Conservation (phyloP, 2,329 filamentous ascomycete genomes). For the Neurospora crassa region DNA sequence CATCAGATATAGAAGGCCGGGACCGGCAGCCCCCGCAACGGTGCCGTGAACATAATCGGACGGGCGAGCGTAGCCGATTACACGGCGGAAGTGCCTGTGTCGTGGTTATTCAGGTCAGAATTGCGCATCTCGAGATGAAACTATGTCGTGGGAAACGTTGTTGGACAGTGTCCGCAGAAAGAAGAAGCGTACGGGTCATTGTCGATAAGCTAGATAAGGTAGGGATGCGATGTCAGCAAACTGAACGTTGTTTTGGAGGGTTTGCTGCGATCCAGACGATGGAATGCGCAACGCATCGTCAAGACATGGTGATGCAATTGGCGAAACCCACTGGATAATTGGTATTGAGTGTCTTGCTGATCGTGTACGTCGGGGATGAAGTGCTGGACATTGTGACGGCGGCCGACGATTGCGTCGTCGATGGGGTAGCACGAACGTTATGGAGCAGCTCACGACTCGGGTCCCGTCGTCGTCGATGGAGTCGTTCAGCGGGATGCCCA, state of each 20-base stretch:
- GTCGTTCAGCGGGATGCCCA: constrained; percentile 5
- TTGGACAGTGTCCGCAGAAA: constrained; percentile 8
- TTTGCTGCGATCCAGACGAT: background rate
- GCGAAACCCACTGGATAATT: constrained; percentile 70
- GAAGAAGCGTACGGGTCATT: constrained; percentile 75
- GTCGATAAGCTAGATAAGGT: constrained; percentile 72
- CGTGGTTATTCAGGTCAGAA: constrained; percentile 18
- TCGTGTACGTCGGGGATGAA: constrained; percentile 34
- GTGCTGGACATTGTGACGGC: constrained; percentile 30
- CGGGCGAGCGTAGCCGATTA: constrained; percentile 74
- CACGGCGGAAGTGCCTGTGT: constrained; percentile 77
- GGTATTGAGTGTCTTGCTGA: constrained; percentile 70
- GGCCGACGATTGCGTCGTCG: constrained; percentile 18
- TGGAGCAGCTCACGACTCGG: constrained; percentile 2
- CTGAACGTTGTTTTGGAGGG: background rate
- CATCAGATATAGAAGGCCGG: constrained; percentile 65
- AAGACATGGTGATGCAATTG: constrained; percentile 13
- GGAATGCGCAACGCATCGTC: background rate
- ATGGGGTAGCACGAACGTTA: constrained; percentile 10
- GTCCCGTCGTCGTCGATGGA: constrained; percentile 1
- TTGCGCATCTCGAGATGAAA: background rate
- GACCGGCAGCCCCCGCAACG: constrained; percentile 60
- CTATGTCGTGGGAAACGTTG: background rate
- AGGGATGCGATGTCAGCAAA: background rate
- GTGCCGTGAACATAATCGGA: constrained; percentile 72